A percentile compares a stretch with the other conserved stretches of the same genome.
Conservation (phyloP, 2,329 filamentous ascomycete genomes). For the Stachybotrys elegans region DNA sequence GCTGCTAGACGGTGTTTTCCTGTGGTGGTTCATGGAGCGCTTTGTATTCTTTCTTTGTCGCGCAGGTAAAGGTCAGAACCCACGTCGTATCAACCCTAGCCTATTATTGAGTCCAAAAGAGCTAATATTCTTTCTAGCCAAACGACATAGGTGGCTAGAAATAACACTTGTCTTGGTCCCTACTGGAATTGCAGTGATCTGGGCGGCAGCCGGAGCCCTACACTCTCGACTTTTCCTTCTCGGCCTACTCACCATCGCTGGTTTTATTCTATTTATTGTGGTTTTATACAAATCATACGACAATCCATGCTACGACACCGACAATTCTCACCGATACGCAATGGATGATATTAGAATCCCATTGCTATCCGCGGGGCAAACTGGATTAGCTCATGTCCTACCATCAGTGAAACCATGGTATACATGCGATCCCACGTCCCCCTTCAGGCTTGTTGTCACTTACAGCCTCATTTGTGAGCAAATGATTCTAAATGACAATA, state of each 20-base stretch:
- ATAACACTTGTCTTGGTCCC: background rate
- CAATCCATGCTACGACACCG: background rate
- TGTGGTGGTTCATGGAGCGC: conserved; percentile 1
- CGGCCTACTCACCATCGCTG: background rate
- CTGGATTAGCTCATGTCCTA: background rate
- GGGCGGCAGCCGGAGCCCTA: background rate
- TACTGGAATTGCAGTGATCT: background rate
- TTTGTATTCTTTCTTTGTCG: background rate
- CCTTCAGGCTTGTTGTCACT: background rate
- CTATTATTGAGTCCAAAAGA: background rate
- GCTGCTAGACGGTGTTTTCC: background rate
- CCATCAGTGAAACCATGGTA: background rate
- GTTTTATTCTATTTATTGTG: background rate
- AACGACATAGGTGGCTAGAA: background rate
- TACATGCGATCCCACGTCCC: background rate
- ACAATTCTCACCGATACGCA: background rate
- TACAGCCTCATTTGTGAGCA: background rate
- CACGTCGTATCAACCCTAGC: background rate
- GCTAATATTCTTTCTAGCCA: background rate
- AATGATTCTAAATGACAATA: background rate
- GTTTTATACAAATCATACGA: background rate
- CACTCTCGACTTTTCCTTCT: background rate
- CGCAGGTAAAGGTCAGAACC: background rate
- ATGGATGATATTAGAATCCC: conserved; percentile 1
- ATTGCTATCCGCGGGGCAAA: background rate